Conservation (phyloP, 2,329 filamentous ascomycete genomes). For the Fusarium sp. region DNA sequence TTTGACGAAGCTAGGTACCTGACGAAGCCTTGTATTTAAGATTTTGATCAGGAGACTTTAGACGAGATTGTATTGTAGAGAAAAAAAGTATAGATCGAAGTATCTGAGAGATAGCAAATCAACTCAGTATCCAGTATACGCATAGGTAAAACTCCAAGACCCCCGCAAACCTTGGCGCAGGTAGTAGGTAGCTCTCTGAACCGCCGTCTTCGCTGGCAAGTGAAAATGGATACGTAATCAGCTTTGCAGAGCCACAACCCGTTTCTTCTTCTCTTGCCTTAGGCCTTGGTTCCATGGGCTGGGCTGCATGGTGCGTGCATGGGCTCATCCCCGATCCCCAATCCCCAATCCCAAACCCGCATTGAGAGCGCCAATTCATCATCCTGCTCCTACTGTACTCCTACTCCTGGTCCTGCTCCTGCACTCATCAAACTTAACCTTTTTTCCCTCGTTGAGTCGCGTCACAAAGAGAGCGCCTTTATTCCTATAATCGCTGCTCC, state of each 20-base stretch:
- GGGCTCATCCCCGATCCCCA: neutral
- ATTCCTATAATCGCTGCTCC: conserved; percentile 15
- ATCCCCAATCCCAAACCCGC: conserved; percentile 31
- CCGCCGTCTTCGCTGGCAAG: conserved; percentile 24
- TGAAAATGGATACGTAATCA: conserved; percentile 42
- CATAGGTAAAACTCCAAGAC: conserved; percentile 10
- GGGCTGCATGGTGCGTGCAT: conserved; percentile 4
- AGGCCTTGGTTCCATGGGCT: conserved; percentile 26
- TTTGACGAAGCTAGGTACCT: conserved; percentile 1
- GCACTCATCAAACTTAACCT: conserved; percentile 23
- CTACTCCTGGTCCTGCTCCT: neutral
- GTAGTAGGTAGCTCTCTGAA: neutral
- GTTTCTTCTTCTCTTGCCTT: conserved; percentile 14
- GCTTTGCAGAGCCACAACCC: conserved; percentile 34
- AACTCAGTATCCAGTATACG: neutral
- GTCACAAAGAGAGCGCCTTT: conserved; percentile 20
- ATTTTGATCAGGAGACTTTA: neutral
- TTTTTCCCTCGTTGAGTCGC: conserved; percentile 23
- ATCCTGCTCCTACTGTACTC: conserved; percentile 1
- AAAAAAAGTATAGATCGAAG: neutral
- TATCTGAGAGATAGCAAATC: neutral
- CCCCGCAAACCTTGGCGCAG: conserved; percentile 37
- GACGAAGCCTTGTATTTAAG: neutral
- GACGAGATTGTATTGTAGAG: neutral
- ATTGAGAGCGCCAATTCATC: conserved; percentile 39